phyloP scores from a whole-genome alignment of 768 basidiomycete genomes.

The Lactifluus piperatus region DNA sequence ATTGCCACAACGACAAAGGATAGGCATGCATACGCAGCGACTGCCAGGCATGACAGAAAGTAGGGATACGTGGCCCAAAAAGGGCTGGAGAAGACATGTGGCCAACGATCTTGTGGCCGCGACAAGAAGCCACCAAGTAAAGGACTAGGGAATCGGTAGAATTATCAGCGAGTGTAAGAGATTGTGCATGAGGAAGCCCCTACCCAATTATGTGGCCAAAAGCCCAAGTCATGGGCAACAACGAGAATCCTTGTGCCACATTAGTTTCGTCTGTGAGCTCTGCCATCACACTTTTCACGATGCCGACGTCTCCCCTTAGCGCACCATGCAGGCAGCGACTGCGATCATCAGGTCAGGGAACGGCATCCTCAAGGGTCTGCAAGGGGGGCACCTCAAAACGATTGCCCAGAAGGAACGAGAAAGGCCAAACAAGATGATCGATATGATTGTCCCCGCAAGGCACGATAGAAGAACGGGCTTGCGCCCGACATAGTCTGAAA shows the following conservation, averaged over 20 bases:
- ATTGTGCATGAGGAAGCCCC: neutral
- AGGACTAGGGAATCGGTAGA: slow-evolving; percentile 17
- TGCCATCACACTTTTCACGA: too few species aligned
- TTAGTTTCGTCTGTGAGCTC: too few species aligned
- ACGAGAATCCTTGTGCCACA: slow-evolving; percentile 33
- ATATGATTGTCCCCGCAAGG: slow-evolving; percentile 25
- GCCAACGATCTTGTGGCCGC: slow-evolving; percentile 21
- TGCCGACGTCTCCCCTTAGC: too few species aligned
- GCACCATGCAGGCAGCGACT: too few species aligned
- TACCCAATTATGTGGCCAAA: slow-evolving; percentile 15
- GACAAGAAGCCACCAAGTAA: too few species aligned
- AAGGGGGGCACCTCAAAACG: too few species aligned
- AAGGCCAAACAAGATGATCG: slow-evolving; percentile 31
- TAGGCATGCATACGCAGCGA: neutral
- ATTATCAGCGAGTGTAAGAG: neutral
- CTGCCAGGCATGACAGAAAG: slow-evolving; percentile 20
- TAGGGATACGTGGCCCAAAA: slow-evolving; percentile 24
- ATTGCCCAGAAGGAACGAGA: slow-evolving; percentile 20
- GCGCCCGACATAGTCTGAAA: slow-evolving; percentile 28
- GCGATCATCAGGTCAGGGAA: slow-evolving; percentile 41
- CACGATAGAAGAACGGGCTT: slow-evolving; percentile 26
- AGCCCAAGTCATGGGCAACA: slow-evolving; percentile 26
- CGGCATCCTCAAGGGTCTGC: neutral
- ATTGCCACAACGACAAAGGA: neutral
- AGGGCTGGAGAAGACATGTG: slow-evolving; percentile 11